Conservation (phyloP, 1,284 basidiomycete genomes). For the Takashimella tepidaria region DNA sequence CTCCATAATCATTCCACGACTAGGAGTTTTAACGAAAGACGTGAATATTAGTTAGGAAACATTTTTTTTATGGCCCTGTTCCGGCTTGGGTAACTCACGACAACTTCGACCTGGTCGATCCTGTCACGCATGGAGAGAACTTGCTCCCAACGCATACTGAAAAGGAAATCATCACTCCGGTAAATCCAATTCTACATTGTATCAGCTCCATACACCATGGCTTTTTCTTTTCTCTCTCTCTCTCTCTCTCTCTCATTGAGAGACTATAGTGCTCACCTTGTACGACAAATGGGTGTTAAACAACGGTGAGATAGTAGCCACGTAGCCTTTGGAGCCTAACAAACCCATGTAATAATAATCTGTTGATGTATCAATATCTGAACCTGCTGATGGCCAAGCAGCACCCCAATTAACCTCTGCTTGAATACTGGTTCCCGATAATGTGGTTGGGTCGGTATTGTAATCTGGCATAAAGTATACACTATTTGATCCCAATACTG, state of each 20-base stretch:
- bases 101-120: constrained; percentile 27
- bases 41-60: neutral
- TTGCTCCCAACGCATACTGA: constrained; percentile 24
- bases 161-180: constrained; percentile 25
- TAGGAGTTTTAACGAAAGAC: neutral
- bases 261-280: constrained; percentile 35
- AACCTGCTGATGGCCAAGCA: constrained; percentile 19
- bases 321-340: constrained; percentile 15
- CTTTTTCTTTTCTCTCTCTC: constrained; percentile 41
- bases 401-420: constrained; percentile 23
- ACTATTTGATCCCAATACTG: constrained; percentile 9
- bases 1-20: constrained; percentile 46
- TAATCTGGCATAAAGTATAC: constrained; percentile 26
- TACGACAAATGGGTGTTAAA: constrained; percentile 23
- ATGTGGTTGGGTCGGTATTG: constrained; percentile 9
- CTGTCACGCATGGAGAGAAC: constrained; percentile 24
- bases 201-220: constrained; percentile 43
- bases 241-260: constrained; percentile 32
- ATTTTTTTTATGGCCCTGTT: too few relatives aligned
- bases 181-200: constrained; percentile 44
- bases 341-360: constrained; percentile 18
- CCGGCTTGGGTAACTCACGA: constrained; percentile 13
- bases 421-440: constrained; percentile 14
- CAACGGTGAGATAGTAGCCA: constrained; percentile 22
- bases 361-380: constrained; percentile 17